Evolutionary conservation across 768 basidiomycete species (phyloP).

Genomic region (Auriculariales sp.): DNA sequence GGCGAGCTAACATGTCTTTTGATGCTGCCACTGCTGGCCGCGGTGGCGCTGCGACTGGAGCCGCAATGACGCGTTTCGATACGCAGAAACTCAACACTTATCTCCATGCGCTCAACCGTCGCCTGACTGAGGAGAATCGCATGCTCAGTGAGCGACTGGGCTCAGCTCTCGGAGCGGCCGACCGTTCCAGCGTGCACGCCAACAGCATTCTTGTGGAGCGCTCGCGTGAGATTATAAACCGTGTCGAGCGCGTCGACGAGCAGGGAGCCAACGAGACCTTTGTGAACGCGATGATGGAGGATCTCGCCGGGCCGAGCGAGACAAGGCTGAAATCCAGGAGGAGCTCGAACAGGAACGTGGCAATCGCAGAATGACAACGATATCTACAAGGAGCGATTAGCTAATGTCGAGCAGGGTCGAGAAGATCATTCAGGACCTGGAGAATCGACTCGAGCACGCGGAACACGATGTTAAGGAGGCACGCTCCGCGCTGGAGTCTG

Average conservation of each 20-base stretch:
- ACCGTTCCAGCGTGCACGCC: not conserved
- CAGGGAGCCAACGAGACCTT: constrained; percentile 19
- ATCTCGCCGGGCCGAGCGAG: constrained; percentile 15
- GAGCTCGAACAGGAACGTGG: constrained; percentile 38
- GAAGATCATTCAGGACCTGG: constrained; percentile 50
- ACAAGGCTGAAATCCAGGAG: constrained; percentile 31
- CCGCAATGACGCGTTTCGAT: constrained; percentile 68
- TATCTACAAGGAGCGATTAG: constrained; percentile 56
- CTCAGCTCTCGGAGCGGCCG: no score
- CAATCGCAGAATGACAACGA: constrained; percentile 52
- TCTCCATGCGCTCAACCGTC: constrained; percentile 69
- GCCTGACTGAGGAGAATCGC: constrained; percentile 78
- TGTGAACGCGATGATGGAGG: constrained; percentile 24
- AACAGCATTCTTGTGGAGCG: not conserved
- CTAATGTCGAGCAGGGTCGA: constrained; percentile 57
- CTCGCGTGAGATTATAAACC: not conserved
- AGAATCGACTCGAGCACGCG: constrained; percentile 36
- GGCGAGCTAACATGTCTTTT: constrained; percentile 70
- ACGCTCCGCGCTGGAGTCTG: constrained; percentile 46
- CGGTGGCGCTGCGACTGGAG: constrained; percentile 43
- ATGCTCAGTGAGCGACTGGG: constrained; percentile 36
- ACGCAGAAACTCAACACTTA: constrained; percentile 76
- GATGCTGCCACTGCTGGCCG: constrained; percentile 47
- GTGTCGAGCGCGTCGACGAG: constrained; percentile 1
- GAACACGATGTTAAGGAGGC: constrained; percentile 38